Percentiles rank a stretch among this genome's conserved stretches.
These are phyloP conservation scores for Euryodendron excelsum DNA, from an alignment of 148 eudicot species.

Conservation along the genomic window DNA sequence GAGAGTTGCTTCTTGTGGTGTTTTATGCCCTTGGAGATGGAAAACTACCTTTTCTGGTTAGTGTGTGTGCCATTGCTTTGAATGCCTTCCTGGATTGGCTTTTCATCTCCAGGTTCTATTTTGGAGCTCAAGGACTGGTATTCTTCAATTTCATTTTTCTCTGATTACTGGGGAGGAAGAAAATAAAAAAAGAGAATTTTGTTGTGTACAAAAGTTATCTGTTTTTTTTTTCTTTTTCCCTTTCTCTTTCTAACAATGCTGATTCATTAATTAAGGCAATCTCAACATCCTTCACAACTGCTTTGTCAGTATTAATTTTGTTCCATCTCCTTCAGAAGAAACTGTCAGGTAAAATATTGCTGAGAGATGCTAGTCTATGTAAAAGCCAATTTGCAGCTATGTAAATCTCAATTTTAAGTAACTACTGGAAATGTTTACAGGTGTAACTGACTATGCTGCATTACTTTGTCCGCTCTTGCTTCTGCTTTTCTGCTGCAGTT, in stretches of 20 bases:
- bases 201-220: no score
- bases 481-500: not conserved
- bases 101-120: slow-evolving; percentile 1
- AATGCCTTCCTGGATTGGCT: slow-evolving; percentile 21
- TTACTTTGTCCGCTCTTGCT: not conserved
- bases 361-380: not conserved
- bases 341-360: not conserved
- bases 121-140: slow-evolving; percentile 19
- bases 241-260: not conserved
- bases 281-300: slow-evolving; percentile 16
- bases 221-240: not conserved
- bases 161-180: not conserved
- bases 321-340: slow-evolving; percentile 18
- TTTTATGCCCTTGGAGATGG: slow-evolving; percentile 25
- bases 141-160: not conserved
- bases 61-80: slow-evolving; percentile 13
- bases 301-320: slow-evolving; percentile 13
- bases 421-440: not conserved
- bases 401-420: not conserved
- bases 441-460: not conserved
- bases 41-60: slow-evolving; percentile 13
- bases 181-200: not conserved
- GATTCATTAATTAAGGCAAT: slow-evolving; percentile 6
- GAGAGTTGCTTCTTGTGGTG: slow-evolving; percentile 20
- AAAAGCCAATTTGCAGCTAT: not conserved